phyloP scores from a whole-genome alignment of 495 filamentous ascomycete genomes.

The Clohesyomyces aquaticus region DNA sequence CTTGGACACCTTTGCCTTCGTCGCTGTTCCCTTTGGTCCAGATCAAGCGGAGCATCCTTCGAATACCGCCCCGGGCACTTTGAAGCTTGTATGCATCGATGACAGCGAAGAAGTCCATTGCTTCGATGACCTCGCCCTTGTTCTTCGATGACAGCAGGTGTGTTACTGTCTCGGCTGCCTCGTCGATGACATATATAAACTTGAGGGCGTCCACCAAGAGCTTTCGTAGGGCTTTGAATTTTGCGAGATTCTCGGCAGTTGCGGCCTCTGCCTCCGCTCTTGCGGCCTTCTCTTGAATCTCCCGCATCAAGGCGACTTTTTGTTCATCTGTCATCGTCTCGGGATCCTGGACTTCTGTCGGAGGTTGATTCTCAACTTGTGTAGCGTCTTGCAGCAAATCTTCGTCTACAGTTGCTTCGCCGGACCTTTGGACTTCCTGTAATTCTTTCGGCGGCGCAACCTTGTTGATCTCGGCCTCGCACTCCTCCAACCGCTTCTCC shows the following conservation, averaged over 20 bases:
- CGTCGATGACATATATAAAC: conserved; percentile 93
- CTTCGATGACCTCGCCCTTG: conserved; percentile 97
- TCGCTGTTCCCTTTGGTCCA: conserved; percentile 99
- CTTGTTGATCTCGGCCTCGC: conserved; percentile 78
- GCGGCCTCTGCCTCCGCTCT: conserved; percentile 77
- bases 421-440: conserved; percentile 58
- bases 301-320: conserved; percentile 60
- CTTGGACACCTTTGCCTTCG: conserved; percentile 97
- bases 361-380: conserved; percentile 67
- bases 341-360: conserved; percentile 60
- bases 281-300: conserved; percentile 72
- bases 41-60: conserved; percentile 92
- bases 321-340: conserved; percentile 60
- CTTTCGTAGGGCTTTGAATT: conserved; percentile 81
- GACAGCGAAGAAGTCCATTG: conserved; percentile 97
- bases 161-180: conserved; percentile 73
- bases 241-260: conserved; percentile 78
- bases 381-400: conserved; percentile 89
- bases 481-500: conserved; percentile 74
- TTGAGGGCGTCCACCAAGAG: conserved; percentile 90
- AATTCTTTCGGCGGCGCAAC: conserved; percentile 83
- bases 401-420: conserved; percentile 67
- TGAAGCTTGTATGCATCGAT: conserved; percentile 94
- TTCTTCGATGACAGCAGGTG: conserved; percentile 91
- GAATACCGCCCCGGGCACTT: conserved; percentile 83